Evolutionary conservation across 768 basidiomycete genomes (phyloP), one percentile per base, ranked within the genome.

Genomic region (Rhizopogon salebrosus): DNA sequence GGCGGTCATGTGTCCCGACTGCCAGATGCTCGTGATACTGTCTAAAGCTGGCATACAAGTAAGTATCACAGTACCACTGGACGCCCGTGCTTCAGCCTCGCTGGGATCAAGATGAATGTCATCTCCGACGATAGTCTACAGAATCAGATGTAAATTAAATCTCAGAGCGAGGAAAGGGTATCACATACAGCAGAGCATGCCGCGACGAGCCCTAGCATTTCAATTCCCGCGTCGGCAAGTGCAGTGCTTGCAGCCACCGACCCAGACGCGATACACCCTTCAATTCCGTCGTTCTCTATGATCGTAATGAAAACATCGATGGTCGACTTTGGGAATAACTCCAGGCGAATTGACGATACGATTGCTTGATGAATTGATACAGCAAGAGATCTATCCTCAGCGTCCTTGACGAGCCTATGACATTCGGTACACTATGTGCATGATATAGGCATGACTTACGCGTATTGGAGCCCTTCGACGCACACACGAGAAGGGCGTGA

Each of bases 231-330:
- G 64, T 95, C 85, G 8, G 92, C 93, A 3, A 98, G 76, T 7
- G 97, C 95, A 2, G 91, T 83, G 60, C 89, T 92, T 1, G 92
- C 90, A 16, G 95, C 95, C 6, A 92, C 80, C 9, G 88, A 76
- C 5, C 90, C 94, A 1, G 92, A 82, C 5, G 92, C 82, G n/a
- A 95, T 78, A 57, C 91, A 90, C 24, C 87, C 83, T 64, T 94
- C 88, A n/a, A 89, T 76, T 16, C 92, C 89, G 66, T 97, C 94
- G n/a, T 86, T 84, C 68, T 98, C 94, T 41, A 98, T 83, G 38
- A 99, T 75, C 3, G 84, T 88, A 48, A 99, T 73, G 68, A 90
- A 95, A 41, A 98, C 75, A 71, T 99, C 97, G 60, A 98, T 83
- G 8, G 87, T 86, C 0, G 93, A 89, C 66, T 99, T 99, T 14